Evolutionary conservation across 768 basidiomycete genomes (phyloP), one percentile per base, ranked within the genome.

Genomic region (Boletus vinaceobasis): DNA sequence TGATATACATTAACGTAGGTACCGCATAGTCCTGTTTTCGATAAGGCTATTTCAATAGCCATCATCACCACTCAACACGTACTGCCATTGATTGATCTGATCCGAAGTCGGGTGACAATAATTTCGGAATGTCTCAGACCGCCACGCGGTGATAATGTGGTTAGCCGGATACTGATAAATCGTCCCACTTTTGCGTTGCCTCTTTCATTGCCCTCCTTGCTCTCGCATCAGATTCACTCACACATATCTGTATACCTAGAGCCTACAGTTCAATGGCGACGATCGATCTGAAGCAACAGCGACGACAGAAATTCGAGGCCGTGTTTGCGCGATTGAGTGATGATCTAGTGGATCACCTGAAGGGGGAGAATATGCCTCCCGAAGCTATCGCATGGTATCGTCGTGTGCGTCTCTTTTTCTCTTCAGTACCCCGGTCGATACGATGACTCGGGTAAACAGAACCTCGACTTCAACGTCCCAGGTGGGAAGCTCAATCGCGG

Each of bases 401-500:
- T 60, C 80, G 80, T 58, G 95, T 96, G 54, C 38, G 85, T 75
- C 17, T 19, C 14, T 17, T 17, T 32, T 48, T 29, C 27, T 33
- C 42, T 6, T 9, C 4, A 1, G 3, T 48, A 4, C 23, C 13
- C 29, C 13, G n/a, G 8, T 4, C 6, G 9, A 14, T 17, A 14
- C 23, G 23, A 23, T 23, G 23, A 23, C 23, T 23, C 23, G 23
- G 23, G 23, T 4, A 36, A 17, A 19, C 61, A 94, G 92, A 94
- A 81, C 69, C 76, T 98, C 52, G 83, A 94, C 61, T 89, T 93
- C 77, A 98, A 98, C 72, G 88, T 91, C n/a, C 94, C 94, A 0
- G 91, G 93, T 39, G 94, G 93, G 4, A 98, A 98, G 73, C 86
- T 98, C 50, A 98, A 97, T 73, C 85, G 96, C 35, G 94, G 96